Base-by-base conservation (phyloP, 345 rosid species). In the Xanthoceras sorbifolium region DNA sequence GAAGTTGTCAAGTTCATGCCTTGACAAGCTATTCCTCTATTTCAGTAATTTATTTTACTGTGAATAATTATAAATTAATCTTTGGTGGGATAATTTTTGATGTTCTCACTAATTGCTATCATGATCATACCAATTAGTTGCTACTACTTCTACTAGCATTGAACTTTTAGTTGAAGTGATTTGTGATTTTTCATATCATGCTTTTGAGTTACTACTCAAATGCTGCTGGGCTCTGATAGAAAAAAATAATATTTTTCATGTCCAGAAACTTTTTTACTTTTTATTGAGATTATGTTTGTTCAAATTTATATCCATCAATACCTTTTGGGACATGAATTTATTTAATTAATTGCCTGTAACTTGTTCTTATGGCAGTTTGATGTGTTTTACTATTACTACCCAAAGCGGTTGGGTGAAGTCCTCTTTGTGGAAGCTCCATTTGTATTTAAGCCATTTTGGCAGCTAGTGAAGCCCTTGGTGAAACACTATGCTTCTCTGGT, bases 371-470 rank as follows among this genome's bases (percentile, higher is more conserved):
- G 80, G 78, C 96, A 95, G 98, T 92, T 95, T 80, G 93, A 95
- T 73, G 96, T 90, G 46, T 90, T 92, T 76, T 92, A 95, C 87
- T 89, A 80, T 82, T 95, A 95, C 76, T 90, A 95, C 82, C 99
- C 99, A 31, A 93, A 85, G 86, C 91, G 97, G 71, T 79, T 95
- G 84, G 89, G 87, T 25, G 86, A 93, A 85, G 98, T 93, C 52
- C 97, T 92, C 70, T 90, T 93, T 67, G 97, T 95, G 72, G 99
- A 92, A 72, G 97, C 98, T 74, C 97, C 99, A 25, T 92, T 93
- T 29, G 67, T 93, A 69, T 95, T 93, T 84, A 73, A 85, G 87
- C 98, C 98, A 69, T 79, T 93, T 70, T 95, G 99, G 99, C 87
- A 91, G 77, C 66, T 90, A 32, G 84, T 82, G 64, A 93, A 92